These are phyloP conservation scores for Phyllosticta ampelicida DNA, from an alignment of 2,329 filamentous ascomycete genomes.

Conservation along the genomic window DNA sequence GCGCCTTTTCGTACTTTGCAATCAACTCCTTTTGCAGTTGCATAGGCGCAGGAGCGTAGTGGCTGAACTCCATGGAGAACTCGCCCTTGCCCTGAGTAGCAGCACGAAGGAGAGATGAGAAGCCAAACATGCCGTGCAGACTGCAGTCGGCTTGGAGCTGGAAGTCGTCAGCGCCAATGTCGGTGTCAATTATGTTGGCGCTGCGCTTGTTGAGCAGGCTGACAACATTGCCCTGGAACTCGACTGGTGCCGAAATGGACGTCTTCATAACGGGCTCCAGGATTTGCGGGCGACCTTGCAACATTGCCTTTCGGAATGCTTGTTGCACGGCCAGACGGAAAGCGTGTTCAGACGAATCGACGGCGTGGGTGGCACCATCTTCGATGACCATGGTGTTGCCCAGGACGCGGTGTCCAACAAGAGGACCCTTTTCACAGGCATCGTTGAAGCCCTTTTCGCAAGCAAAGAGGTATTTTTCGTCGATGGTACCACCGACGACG, in stretches of 20 bases:
- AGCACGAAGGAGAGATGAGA: conserved; percentile 80
- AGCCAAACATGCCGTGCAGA: conserved; percentile 96
- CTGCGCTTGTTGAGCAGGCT: conserved; percentile 95
- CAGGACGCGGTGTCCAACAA: conserved; percentile 87
- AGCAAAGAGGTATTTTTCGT: conserved; percentile 89
- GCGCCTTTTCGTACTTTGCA: conserved; percentile 55
- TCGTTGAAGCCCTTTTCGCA: conserved; percentile 90
- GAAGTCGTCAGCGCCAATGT: conserved; percentile 89
- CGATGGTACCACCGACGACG: conserved; percentile 80
- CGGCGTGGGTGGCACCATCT: conserved; percentile 94
- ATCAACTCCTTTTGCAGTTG: conserved; percentile 77
- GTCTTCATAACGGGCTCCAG: conserved; percentile 98
- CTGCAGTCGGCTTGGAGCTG: conserved; percentile 85
- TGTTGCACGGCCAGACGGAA: conserved; percentile 93
- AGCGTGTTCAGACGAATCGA: conserved; percentile 91
- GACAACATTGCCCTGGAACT: conserved; percentile 95
- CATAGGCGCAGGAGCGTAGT: conserved; percentile 77
- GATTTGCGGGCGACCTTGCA: conserved; percentile 66
- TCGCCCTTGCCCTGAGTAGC: conserved; percentile 97
- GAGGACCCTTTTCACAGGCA: conserved; percentile 73
- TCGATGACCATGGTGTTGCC: conserved; percentile 86
- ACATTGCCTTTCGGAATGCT: conserved; percentile 92
- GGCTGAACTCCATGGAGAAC: conserved; percentile 97
- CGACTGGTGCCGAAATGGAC: conserved; percentile 85
- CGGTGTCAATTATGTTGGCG: conserved; percentile 88